phyloP scores from a whole-genome alignment of 2,329 filamentous ascomycete genomes.

The Clarireedia sp. region DNA sequence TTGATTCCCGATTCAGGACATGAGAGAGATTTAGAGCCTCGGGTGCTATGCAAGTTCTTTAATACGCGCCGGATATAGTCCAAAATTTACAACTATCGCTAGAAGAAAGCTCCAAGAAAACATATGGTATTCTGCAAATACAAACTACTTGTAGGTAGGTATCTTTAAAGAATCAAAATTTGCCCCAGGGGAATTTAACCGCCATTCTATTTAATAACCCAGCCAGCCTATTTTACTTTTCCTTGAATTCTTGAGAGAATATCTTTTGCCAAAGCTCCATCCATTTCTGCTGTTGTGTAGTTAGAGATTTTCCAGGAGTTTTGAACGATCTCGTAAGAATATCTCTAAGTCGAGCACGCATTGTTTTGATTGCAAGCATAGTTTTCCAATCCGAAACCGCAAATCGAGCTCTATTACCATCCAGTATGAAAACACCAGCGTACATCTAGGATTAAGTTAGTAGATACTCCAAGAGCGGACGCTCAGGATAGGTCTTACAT shows the following conservation, averaged over 20 bases:
- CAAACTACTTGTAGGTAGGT: neutral
- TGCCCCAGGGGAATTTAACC: neutral
- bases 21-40: no score
- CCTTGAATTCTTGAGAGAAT: constrained; percentile 40
- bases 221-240: constrained; percentile 16
- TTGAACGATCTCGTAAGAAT: constrained; percentile 66
- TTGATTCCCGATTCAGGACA: no score
- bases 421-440: constrained; percentile 76
- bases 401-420: constrained; percentile 81
- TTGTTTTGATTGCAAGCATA: constrained; percentile 77
- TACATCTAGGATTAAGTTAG: constrained; percentile 53
- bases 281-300: constrained; percentile 64
- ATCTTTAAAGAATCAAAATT: neutral
- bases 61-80: no score
- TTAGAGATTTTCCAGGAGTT: constrained; percentile 52
- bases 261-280: constrained; percentile 66
- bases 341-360: constrained; percentile 67
- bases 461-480: constrained; percentile 7
- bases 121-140: neutral
- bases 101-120: neutral
- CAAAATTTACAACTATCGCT: neutral
- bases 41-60: no score
- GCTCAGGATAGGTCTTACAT: constrained; percentile 43
- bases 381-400: constrained; percentile 82
- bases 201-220: neutral